Evolutionary conservation across 768 basidiomycete genomes (phyloP), one percentile per base, ranked within the genome.

Genomic region (Galerina sulciceps): DNA sequence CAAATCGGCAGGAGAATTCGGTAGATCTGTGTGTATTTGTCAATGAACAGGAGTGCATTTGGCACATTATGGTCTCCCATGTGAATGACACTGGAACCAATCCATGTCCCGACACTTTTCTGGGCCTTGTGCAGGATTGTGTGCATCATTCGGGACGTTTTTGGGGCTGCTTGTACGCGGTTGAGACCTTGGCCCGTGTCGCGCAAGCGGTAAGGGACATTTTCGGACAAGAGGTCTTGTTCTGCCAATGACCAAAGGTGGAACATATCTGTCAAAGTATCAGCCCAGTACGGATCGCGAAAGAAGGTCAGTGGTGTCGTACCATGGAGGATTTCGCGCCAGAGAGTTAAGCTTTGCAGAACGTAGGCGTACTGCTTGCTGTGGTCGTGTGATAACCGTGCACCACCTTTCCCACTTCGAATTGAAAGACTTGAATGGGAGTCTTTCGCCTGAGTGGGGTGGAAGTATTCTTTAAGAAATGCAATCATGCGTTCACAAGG

Each of bases 141-240:
- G 69, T 93, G 91, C 93, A 94, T 94, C 86, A 91, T 87, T 26
- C 90, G 86, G n/a, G 91, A 87, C 2, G 93, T 94, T 72, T 93
- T 94, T 11, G 93, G 93, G 2, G 93, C 85, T 0, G 87, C 85
- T 69, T 94, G 93, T 10, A 94, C 91, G 44, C 93, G 88, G 74
- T 94, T 94, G 53, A 94, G 80, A n/a, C 93, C 93, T 67, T 94
- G 93, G 23, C 93, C 93, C 0, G 93, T 94, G 69, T 94, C 93
- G 26, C 93, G 87, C 38, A 94, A 79, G 31, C 93, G 89, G 70
- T 94, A 94, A 3, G 85, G 69, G 40, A 88, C 76, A 18, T 78
- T 85, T 66, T 93, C 87, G 6, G 90, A 87, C n/a, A 94, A 80
- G 13, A 94, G 71, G 63, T 94, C 93, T 60, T 88, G 85, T 67